A percentile compares a stretch with the other conserved stretches of the same genome.
Conservation (phyloP, 2,329 filamentous ascomycete genomes). For the Xylariomycetidae sp. region DNA sequence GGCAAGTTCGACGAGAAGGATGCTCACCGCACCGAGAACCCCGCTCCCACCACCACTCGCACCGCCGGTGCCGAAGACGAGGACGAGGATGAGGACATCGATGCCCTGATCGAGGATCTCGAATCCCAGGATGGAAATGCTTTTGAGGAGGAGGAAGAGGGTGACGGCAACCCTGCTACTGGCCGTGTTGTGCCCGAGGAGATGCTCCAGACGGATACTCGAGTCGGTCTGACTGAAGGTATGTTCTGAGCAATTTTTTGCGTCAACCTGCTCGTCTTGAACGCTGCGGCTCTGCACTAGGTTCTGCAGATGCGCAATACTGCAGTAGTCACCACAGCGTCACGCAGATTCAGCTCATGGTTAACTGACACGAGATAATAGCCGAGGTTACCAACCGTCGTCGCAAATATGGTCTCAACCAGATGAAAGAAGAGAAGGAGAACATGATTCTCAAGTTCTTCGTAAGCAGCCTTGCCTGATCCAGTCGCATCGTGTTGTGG, state of each 20-base stretch:
- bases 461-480: constrained; percentile 30
- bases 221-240: constrained; percentile 64
- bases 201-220: constrained; percentile 71
- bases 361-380: constrained; percentile 14
- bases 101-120: constrained; percentile 81
- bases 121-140: constrained; percentile 74
- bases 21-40: constrained; percentile 29
- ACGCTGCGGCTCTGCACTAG: no score
- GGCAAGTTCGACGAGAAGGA: constrained; percentile 63
- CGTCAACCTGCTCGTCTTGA: no score
- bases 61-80: constrained; percentile 54
- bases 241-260: no score
- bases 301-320: no score
- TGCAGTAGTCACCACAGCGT: no score
- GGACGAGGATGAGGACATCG: constrained; percentile 78
- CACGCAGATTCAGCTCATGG: not conserved
- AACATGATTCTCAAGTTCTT: constrained; percentile 80
- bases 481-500: no score
- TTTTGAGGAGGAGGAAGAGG: constrained; percentile 58
- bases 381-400: constrained; percentile 35
- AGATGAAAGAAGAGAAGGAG: constrained; percentile 89
- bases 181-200: constrained; percentile 62
- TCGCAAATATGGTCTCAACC: constrained; percentile 74
- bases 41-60: constrained; percentile 32
- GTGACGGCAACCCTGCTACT: constrained; percentile 45